Conservation (phyloP, 2,329 filamentous ascomycete species). For the Aspergillus sojae region DNA sequence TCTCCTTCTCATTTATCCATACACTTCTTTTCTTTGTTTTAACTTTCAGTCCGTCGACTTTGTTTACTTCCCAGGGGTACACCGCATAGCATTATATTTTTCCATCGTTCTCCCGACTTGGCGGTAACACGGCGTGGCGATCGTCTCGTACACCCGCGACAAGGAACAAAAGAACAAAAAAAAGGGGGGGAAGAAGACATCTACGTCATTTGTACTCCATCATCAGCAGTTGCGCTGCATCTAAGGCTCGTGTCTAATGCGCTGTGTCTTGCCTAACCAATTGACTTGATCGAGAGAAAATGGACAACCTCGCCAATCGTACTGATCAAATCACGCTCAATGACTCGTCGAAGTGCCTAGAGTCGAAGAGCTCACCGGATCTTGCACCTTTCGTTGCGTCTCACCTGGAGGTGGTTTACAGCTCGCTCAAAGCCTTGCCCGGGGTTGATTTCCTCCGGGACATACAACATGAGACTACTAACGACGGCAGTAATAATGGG, state of each 20-base stretch:
- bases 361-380: slow-evolving; percentile 8
- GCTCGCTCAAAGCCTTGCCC: slow-evolving; percentile 26
- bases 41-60: background rate
- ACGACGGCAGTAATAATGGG: slow-evolving; percentile 3
- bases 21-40: background rate
- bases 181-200: background rate
- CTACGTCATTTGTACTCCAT: background rate
- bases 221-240: background rate
- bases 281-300: slow-evolving; percentile 2
- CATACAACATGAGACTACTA: slow-evolving; percentile 22
- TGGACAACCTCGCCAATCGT: slow-evolving; percentile 16
- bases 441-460: slow-evolving; percentile 27
- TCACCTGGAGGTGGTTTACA: slow-evolving; percentile 40
- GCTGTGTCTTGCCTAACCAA: background rate
- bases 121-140: background rate
- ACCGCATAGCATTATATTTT: background rate
- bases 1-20: background rate
- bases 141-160: background rate
- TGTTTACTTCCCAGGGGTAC: background rate
- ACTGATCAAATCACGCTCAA: slow-evolving; percentile 20
- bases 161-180: background rate
- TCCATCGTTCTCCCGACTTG: slow-evolving; percentile 1
- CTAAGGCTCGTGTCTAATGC: background rate
- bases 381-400: slow-evolving; percentile 37
- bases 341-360: slow-evolving; percentile 5